phyloP scores from a whole-genome alignment of 768 basidiomycete genomes.

The Gelatoporia subvermispora region DNA sequence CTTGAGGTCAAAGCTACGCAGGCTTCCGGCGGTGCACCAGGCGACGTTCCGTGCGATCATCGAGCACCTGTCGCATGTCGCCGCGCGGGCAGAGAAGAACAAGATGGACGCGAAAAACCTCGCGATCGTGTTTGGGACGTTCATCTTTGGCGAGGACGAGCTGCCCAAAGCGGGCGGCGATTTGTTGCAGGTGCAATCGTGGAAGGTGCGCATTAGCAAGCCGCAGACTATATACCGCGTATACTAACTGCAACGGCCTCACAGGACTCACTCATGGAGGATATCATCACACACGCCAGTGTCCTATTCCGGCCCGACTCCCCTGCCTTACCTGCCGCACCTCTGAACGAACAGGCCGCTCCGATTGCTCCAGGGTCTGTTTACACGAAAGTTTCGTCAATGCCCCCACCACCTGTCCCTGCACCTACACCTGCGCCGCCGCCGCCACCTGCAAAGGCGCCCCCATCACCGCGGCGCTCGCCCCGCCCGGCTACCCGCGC shows the following conservation, averaged over 20 bases:
- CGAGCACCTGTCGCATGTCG: constrained; percentile 78
- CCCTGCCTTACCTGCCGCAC: constrained; percentile 71
- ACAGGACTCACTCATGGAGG: constrained; percentile 76
- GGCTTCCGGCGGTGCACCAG: constrained; percentile 80
- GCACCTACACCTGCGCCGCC: constrained; percentile 18
- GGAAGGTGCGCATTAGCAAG: constrained; percentile 51
- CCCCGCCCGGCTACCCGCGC: no score
- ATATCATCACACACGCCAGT: constrained; percentile 68
- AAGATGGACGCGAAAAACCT: constrained; percentile 95
- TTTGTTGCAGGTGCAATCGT: constrained; percentile 66
- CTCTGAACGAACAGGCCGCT: constrained; percentile 56
- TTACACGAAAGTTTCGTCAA: constrained; percentile 57
- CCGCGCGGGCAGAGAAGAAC: constrained; percentile 62
- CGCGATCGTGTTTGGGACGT: constrained; percentile 84
- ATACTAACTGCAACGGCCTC: not conserved
- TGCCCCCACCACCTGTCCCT: constrained; percentile 30
- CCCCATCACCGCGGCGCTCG: constrained; percentile 8
- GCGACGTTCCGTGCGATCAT: constrained; percentile 75
- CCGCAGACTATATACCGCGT: not conserved
- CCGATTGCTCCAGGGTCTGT: constrained; percentile 64
- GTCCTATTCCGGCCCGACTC: constrained; percentile 54
- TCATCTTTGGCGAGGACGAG: constrained; percentile 91
- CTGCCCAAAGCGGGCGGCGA: constrained; percentile 68
- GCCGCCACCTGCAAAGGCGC: constrained; percentile 10
- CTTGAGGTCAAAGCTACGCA: constrained; percentile 82